Conservation (phyloP, 768 basidiomycete genomes). For the Amylocystis lapponica region DNA sequence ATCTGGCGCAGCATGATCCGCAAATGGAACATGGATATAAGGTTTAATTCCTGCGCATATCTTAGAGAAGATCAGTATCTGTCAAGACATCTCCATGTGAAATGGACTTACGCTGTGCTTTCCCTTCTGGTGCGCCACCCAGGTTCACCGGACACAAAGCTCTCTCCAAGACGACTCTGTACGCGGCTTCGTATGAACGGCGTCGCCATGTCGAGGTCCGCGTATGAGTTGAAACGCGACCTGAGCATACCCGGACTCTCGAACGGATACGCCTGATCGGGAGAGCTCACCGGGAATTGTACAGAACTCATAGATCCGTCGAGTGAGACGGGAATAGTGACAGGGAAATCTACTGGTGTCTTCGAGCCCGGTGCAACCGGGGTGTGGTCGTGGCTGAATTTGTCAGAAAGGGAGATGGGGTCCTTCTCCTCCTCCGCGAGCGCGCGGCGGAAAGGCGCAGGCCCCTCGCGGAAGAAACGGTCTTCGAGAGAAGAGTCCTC, state of each 20-base stretch:
- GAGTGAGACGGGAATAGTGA: conserved; percentile 43
- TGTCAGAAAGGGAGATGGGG: conserved; percentile 33
- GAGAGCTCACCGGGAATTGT: conserved; percentile 76
- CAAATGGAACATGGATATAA: conserved; percentile 83
- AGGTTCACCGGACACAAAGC: conserved; percentile 47
- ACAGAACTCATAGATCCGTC: conserved; percentile 62
- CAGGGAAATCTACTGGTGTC: conserved; percentile 54
- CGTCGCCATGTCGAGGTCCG: conserved; percentile 65
- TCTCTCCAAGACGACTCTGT: conserved; percentile 65
- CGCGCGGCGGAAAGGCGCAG: conserved; percentile 71
- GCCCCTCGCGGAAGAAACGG: conserved; percentile 34
- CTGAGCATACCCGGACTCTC: conserved; percentile 55
- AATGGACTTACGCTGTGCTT: conserved; percentile 72
- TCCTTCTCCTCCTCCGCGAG: conserved; percentile 75
- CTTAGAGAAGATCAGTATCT: conserved; percentile 31
- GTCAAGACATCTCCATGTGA: neutral
- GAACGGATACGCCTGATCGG: conserved; percentile 47
- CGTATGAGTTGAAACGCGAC: conserved; percentile 65
- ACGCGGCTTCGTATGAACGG: conserved; percentile 84
- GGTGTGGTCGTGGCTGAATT: conserved; percentile 40
- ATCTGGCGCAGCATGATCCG: conserved; percentile 90
- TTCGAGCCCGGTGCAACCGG: conserved; percentile 39
- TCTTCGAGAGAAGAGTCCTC: conserved; percentile 38
- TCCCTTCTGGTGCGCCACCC: conserved; percentile 87
- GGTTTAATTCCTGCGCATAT: conserved; percentile 78